phyloP scores from a whole-genome alignment of 2,329 filamentous ascomycete genomes.

The Truncatella angustata region DNA sequence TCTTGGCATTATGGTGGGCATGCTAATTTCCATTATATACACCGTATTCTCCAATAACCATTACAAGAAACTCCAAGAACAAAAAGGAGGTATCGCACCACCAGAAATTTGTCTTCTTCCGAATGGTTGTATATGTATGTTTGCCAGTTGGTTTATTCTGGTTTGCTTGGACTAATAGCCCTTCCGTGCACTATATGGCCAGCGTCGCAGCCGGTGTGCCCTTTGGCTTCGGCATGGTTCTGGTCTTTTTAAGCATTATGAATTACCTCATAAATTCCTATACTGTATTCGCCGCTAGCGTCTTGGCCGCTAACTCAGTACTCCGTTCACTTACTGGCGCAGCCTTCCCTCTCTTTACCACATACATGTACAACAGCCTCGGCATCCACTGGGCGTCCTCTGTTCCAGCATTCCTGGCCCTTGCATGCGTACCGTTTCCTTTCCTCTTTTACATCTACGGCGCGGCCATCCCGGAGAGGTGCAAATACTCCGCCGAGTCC shows the following conservation, averaged over 20 bases:
- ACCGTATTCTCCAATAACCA: constrained; percentile 55
- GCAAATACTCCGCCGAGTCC: constrained; percentile 53
- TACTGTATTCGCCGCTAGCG: constrained; percentile 72
- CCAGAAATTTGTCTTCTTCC: too few species aligned
- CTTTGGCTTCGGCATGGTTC: constrained; percentile 41
- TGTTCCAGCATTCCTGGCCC: constrained; percentile 19
- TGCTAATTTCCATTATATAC: constrained; percentile 57
- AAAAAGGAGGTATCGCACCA: constrained; percentile 50
- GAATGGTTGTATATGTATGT: constrained; percentile 60
- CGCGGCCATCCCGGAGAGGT: constrained; percentile 45
- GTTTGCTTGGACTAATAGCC: constrained; percentile 66
- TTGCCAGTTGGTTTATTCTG: too few species aligned
- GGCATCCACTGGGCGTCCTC: constrained; percentile 11
- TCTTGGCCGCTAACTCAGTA: constrained; percentile 69
- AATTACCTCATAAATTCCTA: constrained; percentile 58
- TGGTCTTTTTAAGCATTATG: constrained; percentile 56
- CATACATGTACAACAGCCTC: constrained; percentile 20
- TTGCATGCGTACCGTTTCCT: constrained; percentile 55
- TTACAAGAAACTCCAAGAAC: constrained; percentile 43
- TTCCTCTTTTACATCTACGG: constrained; percentile 62
- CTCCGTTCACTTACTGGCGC: constrained; percentile 71
- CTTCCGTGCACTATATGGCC: constrained; percentile 53
- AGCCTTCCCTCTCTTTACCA: constrained; percentile 71
- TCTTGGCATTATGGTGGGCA: constrained; percentile 66
- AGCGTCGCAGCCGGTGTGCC: constrained; percentile 31